Base-by-base conservation (phyloP, 495 filamentous ascomycete species). In the Echria macrotheca region DNA sequence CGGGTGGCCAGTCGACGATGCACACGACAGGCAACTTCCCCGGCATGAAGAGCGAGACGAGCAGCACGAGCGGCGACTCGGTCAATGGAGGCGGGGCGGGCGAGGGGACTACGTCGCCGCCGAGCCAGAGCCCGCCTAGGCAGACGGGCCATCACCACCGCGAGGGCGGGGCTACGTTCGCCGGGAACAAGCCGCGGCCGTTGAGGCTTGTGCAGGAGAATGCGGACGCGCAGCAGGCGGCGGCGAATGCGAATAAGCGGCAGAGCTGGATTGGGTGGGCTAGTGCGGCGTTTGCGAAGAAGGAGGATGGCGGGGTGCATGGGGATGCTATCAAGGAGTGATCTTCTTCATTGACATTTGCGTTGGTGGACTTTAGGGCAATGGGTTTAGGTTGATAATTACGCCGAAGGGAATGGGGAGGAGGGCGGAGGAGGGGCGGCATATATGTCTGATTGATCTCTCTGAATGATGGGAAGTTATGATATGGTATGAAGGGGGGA, bases 191-290 rank as follows among this genome's bases (percentile, higher is more conserved):
- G 58, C 76, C 94, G 41, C 77, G 93, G 24, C 93, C 93, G 1
- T 69, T 98, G 59, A 74, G 91, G 32, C 75, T 98, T 9, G 93
- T 98, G 46, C 85, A 89, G 68, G 86, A 77, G 69, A 74, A 69
- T 31, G 47, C 53, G 8, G 35, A 14, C 12, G 60, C 61, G 51
- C 49, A 57, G 35, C 64, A 57, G 19, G 65, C 62, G 40, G 65
- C 66, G 14, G 53, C 54, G 7, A 60, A 57, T 10, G 66, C 60
- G 24, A 68, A 65, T 47, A 79, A 79, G 66, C 60, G 78, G 22
- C 64, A 65, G 19, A 79, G 76, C 56, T 81, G 78, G 78, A 74
- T 80, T 29, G 77, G 77, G 2, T 80, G 77, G 77, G 69, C 67
- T 12, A 60, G 58, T 32, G 60, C 59, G 10, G 68, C 65, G 14